Evolutionary conservation across 768 basidiomycete genomes (phyloP), one percentile per base, ranked within the genome.

Genomic region (Rhodotorula paludigena): DNA sequence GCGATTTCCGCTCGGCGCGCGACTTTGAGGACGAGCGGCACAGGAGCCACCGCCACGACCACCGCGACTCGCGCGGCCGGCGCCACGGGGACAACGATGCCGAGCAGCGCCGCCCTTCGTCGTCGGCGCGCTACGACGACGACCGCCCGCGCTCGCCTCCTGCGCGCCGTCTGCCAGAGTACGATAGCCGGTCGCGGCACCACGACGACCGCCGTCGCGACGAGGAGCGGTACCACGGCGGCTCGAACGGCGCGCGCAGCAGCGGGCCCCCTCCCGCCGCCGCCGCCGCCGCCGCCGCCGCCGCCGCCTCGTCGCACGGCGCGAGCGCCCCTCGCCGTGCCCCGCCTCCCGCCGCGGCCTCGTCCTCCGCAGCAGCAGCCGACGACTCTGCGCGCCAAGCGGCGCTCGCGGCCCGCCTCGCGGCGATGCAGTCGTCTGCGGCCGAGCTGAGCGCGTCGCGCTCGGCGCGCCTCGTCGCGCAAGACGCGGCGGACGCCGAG

Each of bases 401-500:
- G 2, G 87, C 87, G 36, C 87, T 92, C 41, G 86, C 86, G 6
- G 88, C 89, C 35, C 86, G 89, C n/a, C 81, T 98, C 36, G 93
- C 90, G 0, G 88, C 91, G 9, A 98, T 98, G 94, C 79, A 86
- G 32, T 79, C 83, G 3, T 85, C 87, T 65, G 94, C 94, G 1
- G 77, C 81, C n/a, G 77, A 78, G 14, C 82, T 91, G 80, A 83
- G 84, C 53, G 77, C 78, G 1, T 86, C 91, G 52, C 85, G 93
- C 33, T 84, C 87, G 66, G 84, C 86, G 69, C 85, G 89, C 30
- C 80, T 98, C 16, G 81, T 85, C 6, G 80, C 81, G 25, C 77
- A 90, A 62, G 80, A 90, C 35, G 86, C 85, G 76, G 85, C 85
- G 76, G 92, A 96, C 77, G 88, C 86, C 75, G 86, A 83, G 28